Evolutionary conservation across 2,329 filamentous ascomycete species (phyloP).

Genomic region (Bipolaris oryzae): DNA sequence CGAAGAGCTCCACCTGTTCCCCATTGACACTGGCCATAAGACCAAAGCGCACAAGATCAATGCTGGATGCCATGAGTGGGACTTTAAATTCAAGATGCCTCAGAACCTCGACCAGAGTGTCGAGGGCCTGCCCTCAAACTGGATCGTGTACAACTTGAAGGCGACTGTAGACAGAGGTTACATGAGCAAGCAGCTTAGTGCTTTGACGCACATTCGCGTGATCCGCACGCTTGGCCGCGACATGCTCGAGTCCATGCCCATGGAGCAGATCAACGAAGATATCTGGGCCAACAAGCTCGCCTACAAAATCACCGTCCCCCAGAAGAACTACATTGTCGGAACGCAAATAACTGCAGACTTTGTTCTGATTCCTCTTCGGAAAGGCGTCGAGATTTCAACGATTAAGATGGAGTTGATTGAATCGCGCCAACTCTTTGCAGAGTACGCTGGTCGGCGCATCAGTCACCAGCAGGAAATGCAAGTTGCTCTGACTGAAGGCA

Average conservation of each 20-base stretch:
- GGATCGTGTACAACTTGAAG: slow-evolving; percentile 88
- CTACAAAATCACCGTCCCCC: slow-evolving; percentile 91
- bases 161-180: slow-evolving; percentile 87
- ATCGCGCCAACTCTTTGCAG: slow-evolving; percentile 49
- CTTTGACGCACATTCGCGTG: slow-evolving; percentile 67
- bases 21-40: slow-evolving; percentile 46
- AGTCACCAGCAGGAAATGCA: slow-evolving; percentile 40
- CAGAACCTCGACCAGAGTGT: slow-evolving; percentile 75
- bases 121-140: slow-evolving; percentile 84
- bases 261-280: slow-evolving; percentile 78
- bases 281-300: slow-evolving; percentile 98
- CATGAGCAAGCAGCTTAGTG: slow-evolving; percentile 83
- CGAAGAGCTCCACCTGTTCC: slow-evolving; percentile 53
- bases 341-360: slow-evolving; percentile 85
- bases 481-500: slow-evolving; percentile 41
- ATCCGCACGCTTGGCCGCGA: slow-evolving; percentile 61
- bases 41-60: slow-evolving; percentile 56
- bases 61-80: slow-evolving; percentile 57
- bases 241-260: slow-evolving; percentile 69
- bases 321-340: slow-evolving; percentile 92
- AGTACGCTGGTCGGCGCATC: slow-evolving; percentile 50
- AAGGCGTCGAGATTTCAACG: slow-evolving; percentile 84
- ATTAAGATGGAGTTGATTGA: slow-evolving; percentile 83
- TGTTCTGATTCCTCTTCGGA: slow-evolving; percentile 83
- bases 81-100: slow-evolving; percentile 56